Evolutionary conservation across 352 stramenopile genomes (phyloP).

Genomic region (Peronospora belbahrii): DNA sequence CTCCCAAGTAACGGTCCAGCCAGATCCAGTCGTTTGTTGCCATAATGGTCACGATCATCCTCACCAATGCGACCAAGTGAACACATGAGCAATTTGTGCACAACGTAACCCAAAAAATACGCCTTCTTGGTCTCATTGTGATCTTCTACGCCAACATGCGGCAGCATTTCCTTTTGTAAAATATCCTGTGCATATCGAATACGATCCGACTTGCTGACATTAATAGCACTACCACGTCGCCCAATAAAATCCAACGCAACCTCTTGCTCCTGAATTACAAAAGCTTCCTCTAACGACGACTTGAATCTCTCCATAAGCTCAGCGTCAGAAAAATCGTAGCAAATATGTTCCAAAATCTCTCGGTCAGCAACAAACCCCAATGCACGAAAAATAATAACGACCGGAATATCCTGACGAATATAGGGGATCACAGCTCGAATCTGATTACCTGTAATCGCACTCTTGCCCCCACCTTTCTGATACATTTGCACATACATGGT

Average conservation of each 20-base stretch:
- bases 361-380: conserved; percentile 94
- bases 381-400: conserved; percentile 99
- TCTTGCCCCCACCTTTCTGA: conserved; percentile 90
- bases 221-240: conserved; percentile 89
- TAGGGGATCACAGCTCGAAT: conserved; percentile 97
- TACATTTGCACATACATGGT: conserved; percentile 99
- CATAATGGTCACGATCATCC: conserved; percentile 99
- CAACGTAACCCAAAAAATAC: conserved; percentile 98
- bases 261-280: conserved; percentile 97
- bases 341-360: conserved; percentile 99
- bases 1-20: conserved; percentile 95
- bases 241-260: conserved; percentile 99
- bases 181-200: conserved; percentile 98
- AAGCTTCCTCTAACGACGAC: conserved; percentile 96
- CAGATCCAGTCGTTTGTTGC: conserved; percentile 99
- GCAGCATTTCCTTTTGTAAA: conserved; percentile 98
- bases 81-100: conserved; percentile 99
- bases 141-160: conserved; percentile 97
- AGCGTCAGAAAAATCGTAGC: conserved; percentile 96
- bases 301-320: conserved; percentile 99
- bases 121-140: conserved; percentile 95
- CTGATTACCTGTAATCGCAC: conserved; percentile 95
- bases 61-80: conserved; percentile 94
- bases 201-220: conserved; percentile 96
- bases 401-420: conserved; percentile 97